Base-by-base conservation (phyloP, 2,329 filamentous ascomycete species). In the Triangularia setosa region DNA sequence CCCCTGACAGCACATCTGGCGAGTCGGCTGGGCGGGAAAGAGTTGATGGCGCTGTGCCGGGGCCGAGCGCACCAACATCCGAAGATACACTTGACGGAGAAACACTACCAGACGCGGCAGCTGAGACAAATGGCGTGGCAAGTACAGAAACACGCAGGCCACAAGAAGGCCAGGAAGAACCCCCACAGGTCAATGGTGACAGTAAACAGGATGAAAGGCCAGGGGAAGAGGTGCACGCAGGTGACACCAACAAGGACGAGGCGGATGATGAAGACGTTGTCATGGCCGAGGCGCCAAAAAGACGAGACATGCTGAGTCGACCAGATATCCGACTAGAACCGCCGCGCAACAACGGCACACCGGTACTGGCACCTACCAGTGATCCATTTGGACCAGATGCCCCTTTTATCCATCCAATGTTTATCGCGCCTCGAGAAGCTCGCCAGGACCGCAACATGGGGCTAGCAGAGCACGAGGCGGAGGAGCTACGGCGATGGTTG, bases 401-500 rank as follows among this genome's bases (percentile, higher is more conserved):
- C 3, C 79, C 81, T n/a, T 84, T 83, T 27, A 84, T 94, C 64
- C 90, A 94, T 73, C 90, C 91, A 2, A 85, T 92, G 71, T 96
- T 92, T 76, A 76, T 87, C 53, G 84, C 89, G 35, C 89, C 91
- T 0, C 73, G 78, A 25, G 79, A 84, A 30, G 84, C 86, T 24
- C 81, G 84, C 61, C 84, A 88, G 1, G 89, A 93, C 73, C 83
- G 88, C 62, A 87, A 93, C 73, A 79, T 91, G 44, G 89, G 89
- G 1, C 83, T 96, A 2, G 90, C 91, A 0, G 81, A 87, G 18
- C 77, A 81, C 25, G 91, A 95, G 77, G 92, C 92, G 1, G 90
- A 93, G 68, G 90, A 95, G 65, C 87, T 91, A 53, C 87, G 91
- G 64, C 84, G 89, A 64, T 77, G 93, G 18, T 81, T 95, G 58